These are phyloP conservation scores for Populus hybrid DNA, from an alignment of 441 rosid species.

Conservation along the genomic window DNA sequence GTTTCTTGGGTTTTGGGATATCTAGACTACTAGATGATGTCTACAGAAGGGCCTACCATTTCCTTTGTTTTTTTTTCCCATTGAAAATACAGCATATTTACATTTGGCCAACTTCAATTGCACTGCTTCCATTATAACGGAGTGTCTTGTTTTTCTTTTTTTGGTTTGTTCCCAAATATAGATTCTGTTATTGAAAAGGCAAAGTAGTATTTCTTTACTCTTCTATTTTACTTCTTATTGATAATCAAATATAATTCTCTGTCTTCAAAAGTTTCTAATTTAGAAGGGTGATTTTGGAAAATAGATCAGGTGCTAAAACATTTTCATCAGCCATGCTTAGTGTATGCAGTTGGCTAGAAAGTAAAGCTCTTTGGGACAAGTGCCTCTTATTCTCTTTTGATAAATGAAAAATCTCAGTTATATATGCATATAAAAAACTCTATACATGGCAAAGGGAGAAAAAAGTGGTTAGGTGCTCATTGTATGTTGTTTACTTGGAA, in stretches of 20 bases:
- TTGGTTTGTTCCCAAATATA: background rate
- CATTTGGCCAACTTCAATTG: background rate
- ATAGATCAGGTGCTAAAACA: background rate
- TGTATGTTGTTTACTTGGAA: background rate
- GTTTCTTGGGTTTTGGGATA: background rate
- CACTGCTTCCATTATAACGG: background rate
- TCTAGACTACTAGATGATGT: background rate
- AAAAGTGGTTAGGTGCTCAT: background rate
- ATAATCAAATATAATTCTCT: background rate
- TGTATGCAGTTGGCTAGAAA: background rate
- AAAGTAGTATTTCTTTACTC: background rate
- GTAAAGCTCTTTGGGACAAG: background rate
- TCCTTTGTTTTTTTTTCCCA: too few relatives aligned
- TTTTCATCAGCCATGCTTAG: background rate
- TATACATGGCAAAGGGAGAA: background rate
- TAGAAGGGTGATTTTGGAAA: background rate
- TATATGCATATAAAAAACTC: background rate
- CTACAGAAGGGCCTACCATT: background rate
- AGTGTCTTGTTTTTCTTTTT: background rate
- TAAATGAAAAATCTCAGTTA: background rate
- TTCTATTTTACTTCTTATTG: too few relatives aligned
- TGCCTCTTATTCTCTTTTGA: background rate
- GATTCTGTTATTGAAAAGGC: background rate
- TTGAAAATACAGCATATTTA: background rate
- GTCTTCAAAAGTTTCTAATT: background rate